Base-by-base conservation (phyloP, 179 eudicot genomes). In the Nepenthes alata region DNA sequence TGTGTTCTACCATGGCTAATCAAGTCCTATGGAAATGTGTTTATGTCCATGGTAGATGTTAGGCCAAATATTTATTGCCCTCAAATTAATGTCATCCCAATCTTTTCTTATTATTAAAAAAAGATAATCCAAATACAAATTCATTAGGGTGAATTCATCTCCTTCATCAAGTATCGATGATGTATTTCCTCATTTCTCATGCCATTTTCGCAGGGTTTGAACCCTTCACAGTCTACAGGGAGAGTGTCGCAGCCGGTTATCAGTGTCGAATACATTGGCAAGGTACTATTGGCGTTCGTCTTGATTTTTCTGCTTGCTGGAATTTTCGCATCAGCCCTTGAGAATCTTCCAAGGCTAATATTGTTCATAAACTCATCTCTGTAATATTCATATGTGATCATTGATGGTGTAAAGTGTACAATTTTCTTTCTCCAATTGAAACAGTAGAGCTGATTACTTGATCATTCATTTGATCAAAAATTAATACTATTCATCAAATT, bases 261-360 rank as follows among this genome's bases (percentile, higher is more conserved):
- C 41, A 76, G 73, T 72, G 55, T 57, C 25, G 3, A 37, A 45
- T 87, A 85, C 69, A 59, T 81, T 15, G 87, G 73, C 37, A 89
- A 87, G 85, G 82, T 87, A 74, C 51, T 89, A 57, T 59, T 89
- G 5, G 95, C 83, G 47, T 80, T 85, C 65, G 35, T 79, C 62
- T 71, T 89, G 41, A 75, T 89, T 47, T 81, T 89, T 63, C 35
- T 78, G 39, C 71, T 89, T 59, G 91, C 83, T 61, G 85, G 82
- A 37, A 14, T 69, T 48, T 78, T 85, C 59, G 80, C 89, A 9
- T 16, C 87, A 60, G 77, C 75, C 60, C 85, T 89, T 54, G 97
- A 89, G 71, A 75, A 81, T 67, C 85, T 89, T 62, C 95, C 97
- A 2, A 69, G 58, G 16, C 63, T 87, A 15, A 71, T 89, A 57